Evolutionary conservation across 73 alveolate species (phyloP), one percentile per base, ranked within the genome.

Genomic region (Breviolum minutum): DNA sequence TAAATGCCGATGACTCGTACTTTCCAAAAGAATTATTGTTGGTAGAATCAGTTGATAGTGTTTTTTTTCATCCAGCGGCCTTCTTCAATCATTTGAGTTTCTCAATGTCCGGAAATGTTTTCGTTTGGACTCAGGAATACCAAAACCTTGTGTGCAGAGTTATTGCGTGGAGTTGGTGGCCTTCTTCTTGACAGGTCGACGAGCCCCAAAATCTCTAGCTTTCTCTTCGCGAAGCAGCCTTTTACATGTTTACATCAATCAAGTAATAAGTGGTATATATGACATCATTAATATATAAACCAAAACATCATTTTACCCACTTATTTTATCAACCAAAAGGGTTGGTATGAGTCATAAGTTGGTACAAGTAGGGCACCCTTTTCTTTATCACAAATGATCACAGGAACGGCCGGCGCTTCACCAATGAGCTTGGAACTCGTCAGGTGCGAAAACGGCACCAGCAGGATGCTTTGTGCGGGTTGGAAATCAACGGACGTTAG

Each of bases 371-470:
- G 54, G 54, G 54, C 54, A 40, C 54, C 54, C 54, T 40, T 40
- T 40, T 40, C 5, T 40, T 40, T 0, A 40, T 40, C 54, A 40
- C 54, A 40, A 40, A 40, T 3, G 54, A 40, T 40, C 54, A 40
- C 30, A 94, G 92, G 93, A n/a, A 61, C 8, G 99, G 99, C 26
- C 82, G 83, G 14, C 92, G 99, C 60, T 94, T 94, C 54, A 94
- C 99, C 82, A 81, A 94, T 70, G 99, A 94, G 93, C 99, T 94
- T 8, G 99, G 99, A 8, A 94, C 99, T 8, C 99, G 99, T 40
- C 99, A 92, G 98, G 98, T 27, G 82, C 11, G 32, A n/a, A 29
- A 9, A 40, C 54, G 54, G 3, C 54, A 40, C 54, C 54, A 40
- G 54, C 54, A 40, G 54, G 54, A 40, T 40, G 5, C 3, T 40